Conservation (phyloP, 192 early-diverging fungal species). For the Coemansia sp. region DNA sequence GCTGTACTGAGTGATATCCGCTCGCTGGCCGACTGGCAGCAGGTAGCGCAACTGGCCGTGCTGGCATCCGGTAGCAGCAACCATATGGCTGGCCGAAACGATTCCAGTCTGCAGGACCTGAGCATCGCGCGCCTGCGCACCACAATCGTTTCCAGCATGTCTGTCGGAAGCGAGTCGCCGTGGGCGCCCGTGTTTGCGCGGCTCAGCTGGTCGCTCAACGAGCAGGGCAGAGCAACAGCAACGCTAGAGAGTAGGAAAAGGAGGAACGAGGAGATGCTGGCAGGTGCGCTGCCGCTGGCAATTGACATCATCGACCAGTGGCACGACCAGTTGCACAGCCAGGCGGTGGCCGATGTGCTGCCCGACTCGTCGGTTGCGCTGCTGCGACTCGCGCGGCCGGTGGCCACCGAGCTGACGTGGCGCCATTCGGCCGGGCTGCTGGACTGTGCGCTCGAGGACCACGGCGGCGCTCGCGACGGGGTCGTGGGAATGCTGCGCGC, state of each 20-base stretch:
- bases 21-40: slow-evolving; percentile 26
- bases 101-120: not conserved
- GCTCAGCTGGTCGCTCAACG: slow-evolving; percentile 36
- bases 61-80: slow-evolving; percentile 11
- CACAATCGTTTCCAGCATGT: not conserved
- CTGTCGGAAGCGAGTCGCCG: slow-evolving; percentile 9
- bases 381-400: slow-evolving; percentile 18
- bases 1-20: slow-evolving; percentile 22
- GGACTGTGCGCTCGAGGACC: slow-evolving; percentile 18
- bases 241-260: no score
- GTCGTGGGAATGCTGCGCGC: slow-evolving; percentile 22
- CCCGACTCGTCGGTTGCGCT: slow-evolving; percentile 7
- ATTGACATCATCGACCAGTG: slow-evolving; percentile 28
- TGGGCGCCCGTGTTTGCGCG: slow-evolving; percentile 41
- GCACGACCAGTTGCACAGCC: slow-evolving; percentile 12
- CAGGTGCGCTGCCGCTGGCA: slow-evolving; percentile 19
- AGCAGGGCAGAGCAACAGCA: not conserved
- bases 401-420: slow-evolving; percentile 43
- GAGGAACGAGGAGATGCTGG: not conserved
- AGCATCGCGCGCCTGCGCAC: not conserved
- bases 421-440: slow-evolving; percentile 12
- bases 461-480: not conserved
- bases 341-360: not conserved
- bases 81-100: not conserved
- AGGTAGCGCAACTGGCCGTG: slow-evolving; percentile 6